phyloP scores from a whole-genome alignment of 139 green algal genomes.

The Micractinium sp. region DNA sequence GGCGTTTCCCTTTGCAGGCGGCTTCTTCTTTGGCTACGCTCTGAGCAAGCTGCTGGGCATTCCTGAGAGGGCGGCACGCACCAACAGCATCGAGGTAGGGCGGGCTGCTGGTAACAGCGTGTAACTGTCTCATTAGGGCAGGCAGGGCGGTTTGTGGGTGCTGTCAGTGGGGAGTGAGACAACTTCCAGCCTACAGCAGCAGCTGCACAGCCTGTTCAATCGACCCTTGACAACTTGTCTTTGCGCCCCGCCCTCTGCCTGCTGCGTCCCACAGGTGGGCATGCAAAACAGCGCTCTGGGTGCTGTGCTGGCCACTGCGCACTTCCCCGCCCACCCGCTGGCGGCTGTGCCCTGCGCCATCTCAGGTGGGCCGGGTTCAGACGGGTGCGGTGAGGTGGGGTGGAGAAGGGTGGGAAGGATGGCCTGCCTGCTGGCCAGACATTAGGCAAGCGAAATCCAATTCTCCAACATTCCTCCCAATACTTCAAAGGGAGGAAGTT shows the following conservation, averaged over 20 bases:
- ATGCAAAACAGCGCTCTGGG: constrained; percentile 84
- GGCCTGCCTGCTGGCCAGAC: neutral
- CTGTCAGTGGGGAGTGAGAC: neutral
- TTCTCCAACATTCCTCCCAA: no score
- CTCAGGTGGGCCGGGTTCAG: constrained; percentile 31
- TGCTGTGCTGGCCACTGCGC: constrained; percentile 74
- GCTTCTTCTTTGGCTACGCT: constrained; percentile 70
- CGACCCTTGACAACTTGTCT: neutral
- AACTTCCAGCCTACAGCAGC: neutral
- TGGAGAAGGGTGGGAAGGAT: neutral
- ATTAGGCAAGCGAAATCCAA: neutral
- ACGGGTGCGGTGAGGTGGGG: no score
- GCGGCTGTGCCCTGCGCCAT: constrained; percentile 83
- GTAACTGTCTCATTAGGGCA: no score
- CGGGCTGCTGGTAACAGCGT: neutral
- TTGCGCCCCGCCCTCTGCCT: neutral
- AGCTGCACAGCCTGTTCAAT: neutral
- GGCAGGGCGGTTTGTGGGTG: neutral
- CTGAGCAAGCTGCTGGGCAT: constrained; percentile 53
- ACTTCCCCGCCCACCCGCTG: constrained; percentile 76
- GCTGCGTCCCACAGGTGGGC: constrained; percentile 48
- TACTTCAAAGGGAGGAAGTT: no score
- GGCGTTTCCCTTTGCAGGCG: constrained; percentile 40
- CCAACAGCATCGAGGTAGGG: constrained; percentile 70
- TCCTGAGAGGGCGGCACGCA: constrained; percentile 60